A percentile compares a stretch with the other conserved stretches of the same genome.
Evolutionary conservation across 345 rosid genomes (phyloP).

Genomic region (Syzygium aromaticum): DNA sequence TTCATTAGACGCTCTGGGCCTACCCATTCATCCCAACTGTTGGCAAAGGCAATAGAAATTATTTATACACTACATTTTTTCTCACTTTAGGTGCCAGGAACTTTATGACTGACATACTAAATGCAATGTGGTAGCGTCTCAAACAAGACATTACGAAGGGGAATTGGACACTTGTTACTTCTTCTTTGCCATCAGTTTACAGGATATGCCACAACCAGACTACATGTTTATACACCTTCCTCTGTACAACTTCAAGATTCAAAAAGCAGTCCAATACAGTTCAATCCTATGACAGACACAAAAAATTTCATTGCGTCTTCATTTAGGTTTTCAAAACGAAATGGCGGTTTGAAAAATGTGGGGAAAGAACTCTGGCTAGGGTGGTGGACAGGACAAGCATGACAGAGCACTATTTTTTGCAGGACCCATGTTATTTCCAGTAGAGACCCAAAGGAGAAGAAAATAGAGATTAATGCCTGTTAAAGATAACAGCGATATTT

Average conservation of each 20-base stretch:
- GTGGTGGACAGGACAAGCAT: background rate
- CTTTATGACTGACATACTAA: background rate
- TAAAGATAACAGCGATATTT: background rate
- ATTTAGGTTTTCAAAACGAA: background rate
- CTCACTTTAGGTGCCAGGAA: background rate
- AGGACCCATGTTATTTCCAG: background rate
- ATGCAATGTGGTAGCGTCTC: background rate
- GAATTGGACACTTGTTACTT: background rate
- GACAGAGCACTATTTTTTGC: background rate
- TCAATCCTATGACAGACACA: background rate
- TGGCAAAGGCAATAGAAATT: slow-evolving; percentile 9
- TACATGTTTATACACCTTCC: background rate
- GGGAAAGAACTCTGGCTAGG: background rate
- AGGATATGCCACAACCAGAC: background rate
- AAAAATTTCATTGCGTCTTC: background rate
- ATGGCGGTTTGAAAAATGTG: background rate
- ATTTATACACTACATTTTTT: background rate
- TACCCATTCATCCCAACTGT: slow-evolving; percentile 99
- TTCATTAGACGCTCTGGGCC: slow-evolving; percentile 61
- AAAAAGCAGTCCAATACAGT: background rate
- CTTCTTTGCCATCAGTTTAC: background rate
- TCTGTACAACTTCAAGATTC: background rate
- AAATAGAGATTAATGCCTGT: background rate
- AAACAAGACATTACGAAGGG: background rate
- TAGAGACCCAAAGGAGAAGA: background rate